Evolutionary conservation across 805 yeast species (phyloP).

Genomic region (Saccharomycopsis malanga): DNA sequence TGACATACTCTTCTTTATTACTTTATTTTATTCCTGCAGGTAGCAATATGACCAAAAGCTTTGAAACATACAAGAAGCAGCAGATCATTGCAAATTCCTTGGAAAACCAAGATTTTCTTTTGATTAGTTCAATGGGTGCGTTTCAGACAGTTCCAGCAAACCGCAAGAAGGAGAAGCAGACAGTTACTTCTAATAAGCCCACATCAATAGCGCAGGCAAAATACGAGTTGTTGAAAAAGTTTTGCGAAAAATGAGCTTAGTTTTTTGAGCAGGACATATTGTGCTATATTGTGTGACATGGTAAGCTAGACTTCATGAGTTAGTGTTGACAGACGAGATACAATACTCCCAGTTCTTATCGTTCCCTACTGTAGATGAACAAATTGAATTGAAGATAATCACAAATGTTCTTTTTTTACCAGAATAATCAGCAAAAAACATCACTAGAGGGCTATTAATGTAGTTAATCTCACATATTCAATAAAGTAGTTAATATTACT

Average conservation of each 20-base stretch:
- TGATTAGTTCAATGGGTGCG: constrained; percentile 4
- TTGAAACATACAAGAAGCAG: constrained; percentile 7
- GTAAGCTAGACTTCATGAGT: no score
- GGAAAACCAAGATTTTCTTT: constrained; percentile 15
- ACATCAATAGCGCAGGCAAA: constrained; percentile 11
- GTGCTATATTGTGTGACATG: background rate
- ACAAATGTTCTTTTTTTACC: no score
- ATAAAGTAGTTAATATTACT: no score
- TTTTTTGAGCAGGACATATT: background rate
- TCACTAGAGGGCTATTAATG: no score
- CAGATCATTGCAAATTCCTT: constrained; percentile 9
- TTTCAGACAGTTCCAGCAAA: background rate
- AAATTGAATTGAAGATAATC: no score
- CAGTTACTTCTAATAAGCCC: background rate
- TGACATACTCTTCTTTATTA: no score
- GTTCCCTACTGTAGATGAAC: no score
- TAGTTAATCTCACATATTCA: no score
- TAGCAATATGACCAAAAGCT: background rate
- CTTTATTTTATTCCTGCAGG: no score
- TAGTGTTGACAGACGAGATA: no score
- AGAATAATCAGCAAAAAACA: no score
- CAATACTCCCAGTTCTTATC: no score
- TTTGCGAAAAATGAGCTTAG: background rate
- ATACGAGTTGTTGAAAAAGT: constrained; percentile 8
- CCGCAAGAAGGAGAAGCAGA: background rate